phyloP scores from a whole-genome alignment of 768 basidiomycete genomes.

The Agrocybe praecox region DNA sequence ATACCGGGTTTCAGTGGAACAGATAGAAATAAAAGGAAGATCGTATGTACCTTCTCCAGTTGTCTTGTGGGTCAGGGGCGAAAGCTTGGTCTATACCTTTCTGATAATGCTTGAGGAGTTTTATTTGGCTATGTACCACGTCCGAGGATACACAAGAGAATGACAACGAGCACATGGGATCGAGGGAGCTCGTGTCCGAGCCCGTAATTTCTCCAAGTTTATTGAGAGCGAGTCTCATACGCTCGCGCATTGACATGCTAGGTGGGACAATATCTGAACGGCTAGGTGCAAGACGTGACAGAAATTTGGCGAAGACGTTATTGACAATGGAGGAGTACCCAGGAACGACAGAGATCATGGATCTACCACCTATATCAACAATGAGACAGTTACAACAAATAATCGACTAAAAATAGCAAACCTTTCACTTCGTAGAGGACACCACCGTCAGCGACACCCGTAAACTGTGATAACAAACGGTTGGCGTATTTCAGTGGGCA shows the following conservation, averaged over 20 bases:
- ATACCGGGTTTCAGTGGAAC: slow-evolving; percentile 2
- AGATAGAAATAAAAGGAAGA: slow-evolving; percentile 1
- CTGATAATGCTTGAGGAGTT: slow-evolving; percentile 46
- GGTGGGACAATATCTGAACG: slow-evolving; percentile 50
- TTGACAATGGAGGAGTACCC: slow-evolving; percentile 64
- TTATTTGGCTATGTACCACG: slow-evolving; percentile 51
- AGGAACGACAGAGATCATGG: slow-evolving; percentile 55
- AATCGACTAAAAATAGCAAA: slow-evolving; percentile 22
- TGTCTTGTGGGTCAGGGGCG: slow-evolving; percentile 58
- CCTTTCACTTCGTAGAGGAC: slow-evolving; percentile 65
- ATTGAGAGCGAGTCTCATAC: slow-evolving; percentile 57
- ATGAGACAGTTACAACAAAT: not conserved
- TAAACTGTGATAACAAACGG: slow-evolving; percentile 47
- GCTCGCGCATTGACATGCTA: slow-evolving; percentile 36
- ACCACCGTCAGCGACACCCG: slow-evolving; percentile 50
- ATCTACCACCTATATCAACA: slow-evolving; percentile 47
- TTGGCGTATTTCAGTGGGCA: slow-evolving; percentile 63
- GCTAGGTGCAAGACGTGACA: slow-evolving; percentile 52
- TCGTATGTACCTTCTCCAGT: slow-evolving; percentile 58
- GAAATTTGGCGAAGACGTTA: slow-evolving; percentile 63
- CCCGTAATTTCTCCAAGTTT: slow-evolving; percentile 53
- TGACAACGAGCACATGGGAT: slow-evolving; percentile 64
- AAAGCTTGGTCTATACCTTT: slow-evolving; percentile 49
- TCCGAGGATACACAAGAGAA: slow-evolving; percentile 66
- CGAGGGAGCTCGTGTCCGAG: slow-evolving; percentile 43